Percentiles rank a stretch among this genome's conserved stretches.
Conservation (phyloP, 345 rosid genomes). For the Lumnitzera littorea region DNA sequence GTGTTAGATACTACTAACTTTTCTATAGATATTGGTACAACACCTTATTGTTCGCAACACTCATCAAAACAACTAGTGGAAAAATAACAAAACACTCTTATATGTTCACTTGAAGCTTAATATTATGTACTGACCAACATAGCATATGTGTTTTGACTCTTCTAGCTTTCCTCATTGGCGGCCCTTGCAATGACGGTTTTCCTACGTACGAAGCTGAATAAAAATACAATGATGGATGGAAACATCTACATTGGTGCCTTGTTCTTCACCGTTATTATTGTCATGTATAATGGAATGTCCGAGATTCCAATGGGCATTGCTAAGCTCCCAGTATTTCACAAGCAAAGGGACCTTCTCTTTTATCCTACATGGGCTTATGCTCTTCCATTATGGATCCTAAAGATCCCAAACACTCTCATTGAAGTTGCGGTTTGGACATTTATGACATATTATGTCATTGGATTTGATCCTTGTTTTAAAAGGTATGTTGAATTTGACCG, state of each 20-base stretch:
- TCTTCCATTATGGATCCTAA: conserved; percentile 72
- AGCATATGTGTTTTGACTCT: background rate
- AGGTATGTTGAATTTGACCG: conserved; percentile 33
- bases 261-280: conserved; percentile 28
- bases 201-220: conserved; percentile 51
- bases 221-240: conserved; percentile 38
- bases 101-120: too few species aligned
- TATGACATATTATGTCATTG: conserved; percentile 60
- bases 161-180: conserved; percentile 34
- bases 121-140: too few species aligned
- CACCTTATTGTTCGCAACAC: too few species aligned
- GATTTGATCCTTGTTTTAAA: conserved; percentile 59
- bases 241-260: conserved; percentile 47
- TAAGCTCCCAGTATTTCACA: conserved; percentile 84
- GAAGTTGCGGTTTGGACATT: conserved; percentile 66
- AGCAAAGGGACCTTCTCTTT: conserved; percentile 69
- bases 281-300: conserved; percentile 31
- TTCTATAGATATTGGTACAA: too few species aligned
- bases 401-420: conserved; percentile 54
- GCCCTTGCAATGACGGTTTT: conserved; percentile 39
- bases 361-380: conserved; percentile 79
- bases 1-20: too few species aligned
- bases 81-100: too few species aligned
- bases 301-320: conserved; percentile 72
- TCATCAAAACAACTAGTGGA: too few species aligned